phyloP scores from a whole-genome alignment of 306 rosid species.

The Castanospermum australe region DNA sequence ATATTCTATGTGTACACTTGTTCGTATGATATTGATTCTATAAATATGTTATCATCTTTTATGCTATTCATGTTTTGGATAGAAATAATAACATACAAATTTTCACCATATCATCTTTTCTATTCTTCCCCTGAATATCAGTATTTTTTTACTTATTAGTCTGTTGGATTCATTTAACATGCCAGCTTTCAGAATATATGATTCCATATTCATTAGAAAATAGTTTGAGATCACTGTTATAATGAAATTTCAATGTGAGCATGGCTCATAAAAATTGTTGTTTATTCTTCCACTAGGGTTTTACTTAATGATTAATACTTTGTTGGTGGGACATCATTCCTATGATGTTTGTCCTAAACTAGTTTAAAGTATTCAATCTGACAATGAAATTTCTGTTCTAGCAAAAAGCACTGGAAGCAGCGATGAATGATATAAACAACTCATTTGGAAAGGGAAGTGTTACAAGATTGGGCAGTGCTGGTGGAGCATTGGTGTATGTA shows the following conservation, averaged over 20 bases:
- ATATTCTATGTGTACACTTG: background rate
- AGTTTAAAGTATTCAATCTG: constrained; percentile 20
- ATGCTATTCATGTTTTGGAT: background rate
- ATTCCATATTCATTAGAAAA: background rate
- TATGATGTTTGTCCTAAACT: background rate
- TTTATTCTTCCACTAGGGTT: constrained; percentile 9
- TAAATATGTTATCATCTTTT: background rate
- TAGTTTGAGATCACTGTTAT: constrained; percentile 3
- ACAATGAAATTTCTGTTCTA: constrained; percentile 38
- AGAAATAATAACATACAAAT: background rate
- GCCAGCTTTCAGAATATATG: background rate
- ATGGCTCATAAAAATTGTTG: background rate
- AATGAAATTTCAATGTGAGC: background rate
- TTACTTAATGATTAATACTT: background rate
- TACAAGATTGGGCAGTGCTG: constrained; percentile 95
- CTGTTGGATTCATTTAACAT: constrained; percentile 2
- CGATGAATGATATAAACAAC: constrained; percentile 88
- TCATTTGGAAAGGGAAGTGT: constrained; percentile 98
- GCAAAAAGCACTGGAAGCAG: constrained; percentile 98
- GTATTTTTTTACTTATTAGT: background rate
- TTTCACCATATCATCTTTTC: background rate
- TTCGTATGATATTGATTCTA: background rate
- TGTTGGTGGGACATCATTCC: background rate
- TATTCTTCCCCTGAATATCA: background rate
- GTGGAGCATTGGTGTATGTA: constrained; percentile 96